Percentiles rank a stretch among this genome's conserved stretches.
Evolutionary conservation across 768 basidiomycete genomes (phyloP).

Genomic region (Lyophyllum atratum): DNA sequence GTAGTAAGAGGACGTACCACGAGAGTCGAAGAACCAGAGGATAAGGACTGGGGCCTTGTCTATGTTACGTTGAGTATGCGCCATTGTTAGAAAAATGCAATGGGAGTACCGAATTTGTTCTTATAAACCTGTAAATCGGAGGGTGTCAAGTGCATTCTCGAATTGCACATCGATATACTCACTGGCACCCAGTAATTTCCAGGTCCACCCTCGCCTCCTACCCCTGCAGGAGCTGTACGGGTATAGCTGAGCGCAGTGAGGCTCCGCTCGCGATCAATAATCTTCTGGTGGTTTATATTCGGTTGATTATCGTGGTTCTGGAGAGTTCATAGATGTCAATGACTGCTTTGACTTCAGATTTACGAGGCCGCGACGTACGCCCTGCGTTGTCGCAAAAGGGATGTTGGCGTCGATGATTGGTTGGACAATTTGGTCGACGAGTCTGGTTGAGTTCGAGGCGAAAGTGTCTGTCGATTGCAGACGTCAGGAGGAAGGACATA

Average conservation of each 20-base stretch:
- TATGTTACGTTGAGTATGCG: slow-evolving; percentile 9
- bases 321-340: too few relatives aligned
- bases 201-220: slow-evolving; percentile 63
- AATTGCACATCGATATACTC: slow-evolving; percentile 13
- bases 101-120: slow-evolving; percentile 28
- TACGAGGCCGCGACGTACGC: slow-evolving; percentile 41
- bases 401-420: slow-evolving; percentile 58
- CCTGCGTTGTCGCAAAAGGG: slow-evolving; percentile 70
- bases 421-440: slow-evolving; percentile 63
- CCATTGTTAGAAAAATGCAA: not conserved
- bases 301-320: slow-evolving; percentile 41
- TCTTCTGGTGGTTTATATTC: slow-evolving; percentile 70
- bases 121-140: slow-evolving; percentile 28
- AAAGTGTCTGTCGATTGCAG: slow-evolving; percentile 56
- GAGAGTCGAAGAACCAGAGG: slow-evolving; percentile 80
- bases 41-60: slow-evolving; percentile 54
- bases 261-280: slow-evolving; percentile 59
- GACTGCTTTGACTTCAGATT: too few relatives aligned
- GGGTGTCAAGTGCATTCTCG: too few relatives aligned
- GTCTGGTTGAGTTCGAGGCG: slow-evolving; percentile 62
- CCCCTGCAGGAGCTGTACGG: slow-evolving; percentile 53
- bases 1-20: slow-evolving; percentile 19
- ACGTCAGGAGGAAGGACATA: not conserved
- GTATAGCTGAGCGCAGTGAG: slow-evolving; percentile 66
- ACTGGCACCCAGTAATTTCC: slow-evolving; percentile 83